phyloP scores from a whole-genome alignment of 108 stramenopile species.

The Nitzschia sp. region DNA sequence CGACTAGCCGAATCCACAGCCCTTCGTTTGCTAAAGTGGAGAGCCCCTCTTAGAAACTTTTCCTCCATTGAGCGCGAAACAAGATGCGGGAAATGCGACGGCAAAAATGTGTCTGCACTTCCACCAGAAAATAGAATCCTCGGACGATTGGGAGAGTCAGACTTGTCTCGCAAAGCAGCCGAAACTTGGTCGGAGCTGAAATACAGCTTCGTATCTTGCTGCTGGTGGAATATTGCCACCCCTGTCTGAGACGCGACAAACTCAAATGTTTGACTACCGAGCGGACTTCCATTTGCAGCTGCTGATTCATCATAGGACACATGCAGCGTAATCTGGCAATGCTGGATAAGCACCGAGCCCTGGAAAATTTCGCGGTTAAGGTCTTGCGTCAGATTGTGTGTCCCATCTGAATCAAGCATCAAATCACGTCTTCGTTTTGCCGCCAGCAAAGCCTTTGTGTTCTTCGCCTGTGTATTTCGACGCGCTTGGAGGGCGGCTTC shows the following conservation, averaged over 20 bases:
- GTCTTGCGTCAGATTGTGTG: constrained; percentile 24
- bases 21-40: constrained; percentile 22
- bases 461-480: constrained; percentile 21
- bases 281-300: background rate
- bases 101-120: constrained; percentile 25
- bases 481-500: constrained; percentile 3
- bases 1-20: constrained; percentile 4
- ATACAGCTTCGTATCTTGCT: constrained; percentile 34
- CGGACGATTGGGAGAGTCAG: background rate
- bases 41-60: constrained; percentile 32
- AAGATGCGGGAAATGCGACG: constrained; percentile 44
- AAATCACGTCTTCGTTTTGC: constrained; percentile 27
- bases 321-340: constrained; percentile 22
- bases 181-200: constrained; percentile 37
- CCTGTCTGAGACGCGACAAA: constrained; percentile 19
- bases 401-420: background rate
- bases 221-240: constrained; percentile 25
- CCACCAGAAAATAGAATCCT: constrained; percentile 32
- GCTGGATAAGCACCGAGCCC: constrained; percentile 27
- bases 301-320: background rate
- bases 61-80: constrained; percentile 46
- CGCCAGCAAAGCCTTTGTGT: constrained; percentile 21
- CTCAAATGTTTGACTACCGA: constrained; percentile 8
- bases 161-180: background rate
- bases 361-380: constrained; percentile 41